Evolutionary conservation across 306 rosid species (phyloP).

Genomic region (Glycine soja): DNA sequence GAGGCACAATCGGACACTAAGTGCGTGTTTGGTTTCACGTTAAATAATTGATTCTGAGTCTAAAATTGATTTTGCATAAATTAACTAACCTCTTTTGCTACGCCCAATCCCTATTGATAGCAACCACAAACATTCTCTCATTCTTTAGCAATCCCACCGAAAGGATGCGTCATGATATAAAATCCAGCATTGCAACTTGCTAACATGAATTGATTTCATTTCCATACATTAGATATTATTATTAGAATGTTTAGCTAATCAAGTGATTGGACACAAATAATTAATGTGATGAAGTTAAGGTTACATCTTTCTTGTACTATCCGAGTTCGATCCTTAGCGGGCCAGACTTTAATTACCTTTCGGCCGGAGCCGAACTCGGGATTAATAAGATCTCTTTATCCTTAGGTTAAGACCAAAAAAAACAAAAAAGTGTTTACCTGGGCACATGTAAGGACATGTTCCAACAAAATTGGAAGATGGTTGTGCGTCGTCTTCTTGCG

Average conservation of each 20-base stretch:
- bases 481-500: slow-evolving; percentile 37
- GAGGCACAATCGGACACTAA: background rate
- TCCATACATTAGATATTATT: background rate
- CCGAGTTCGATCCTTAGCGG: no score
- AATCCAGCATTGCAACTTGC: slow-evolving; percentile 1
- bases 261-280: no score
- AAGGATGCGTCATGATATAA: background rate
- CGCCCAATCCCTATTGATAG: background rate
- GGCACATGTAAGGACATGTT: slow-evolving; percentile 87
- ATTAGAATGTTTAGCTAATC: no score
- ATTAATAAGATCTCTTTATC: no score
- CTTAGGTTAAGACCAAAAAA: no score
- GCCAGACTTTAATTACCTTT: no score
- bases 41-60: background rate
- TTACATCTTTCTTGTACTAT: no score
- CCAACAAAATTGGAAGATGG: slow-evolving; percentile 55
- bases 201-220: background rate
- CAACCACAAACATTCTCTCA: background rate
- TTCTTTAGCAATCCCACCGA: background rate
- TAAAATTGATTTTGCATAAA: no score
- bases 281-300: no score
- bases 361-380: no score
- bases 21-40: background rate
- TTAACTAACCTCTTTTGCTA: background rate
- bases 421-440: slow-evolving; percentile 54